Conservation (phyloP, 2,329 filamentous ascomycete species). For the Colletotrichum gigasporum region DNA sequence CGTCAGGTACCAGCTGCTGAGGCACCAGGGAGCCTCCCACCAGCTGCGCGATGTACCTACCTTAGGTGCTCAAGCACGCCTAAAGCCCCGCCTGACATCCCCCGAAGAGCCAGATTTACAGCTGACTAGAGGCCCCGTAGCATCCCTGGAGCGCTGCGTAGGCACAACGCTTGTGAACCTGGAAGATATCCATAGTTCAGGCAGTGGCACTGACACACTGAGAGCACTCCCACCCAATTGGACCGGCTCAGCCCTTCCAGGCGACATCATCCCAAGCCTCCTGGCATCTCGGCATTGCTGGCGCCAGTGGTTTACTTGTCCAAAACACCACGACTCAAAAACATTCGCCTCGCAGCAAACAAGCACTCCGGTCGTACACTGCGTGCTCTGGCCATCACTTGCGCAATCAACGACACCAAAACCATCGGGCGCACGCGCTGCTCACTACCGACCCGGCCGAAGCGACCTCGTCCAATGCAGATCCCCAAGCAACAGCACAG, state of each 20-base stretch:
- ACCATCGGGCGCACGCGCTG: neutral
- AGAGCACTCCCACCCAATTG: conserved; percentile 15
- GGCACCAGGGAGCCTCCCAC: neutral
- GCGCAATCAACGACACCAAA: neutral
- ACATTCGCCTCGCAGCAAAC: neutral
- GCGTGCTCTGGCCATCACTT: neutral
- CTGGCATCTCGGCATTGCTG: conserved; percentile 16
- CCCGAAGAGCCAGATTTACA: conserved; percentile 7
- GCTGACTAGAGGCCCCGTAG: conserved; percentile 29
- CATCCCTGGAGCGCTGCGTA: conserved; percentile 16
- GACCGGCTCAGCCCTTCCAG: conserved; percentile 17
- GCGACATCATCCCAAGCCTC: conserved; percentile 20
- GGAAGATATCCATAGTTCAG: neutral
- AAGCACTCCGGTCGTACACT: neutral
- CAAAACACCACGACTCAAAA: conserved; percentile 16
- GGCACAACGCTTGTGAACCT: too few species aligned
- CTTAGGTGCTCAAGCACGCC: too few species aligned
- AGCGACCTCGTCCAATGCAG: conserved; percentile 31
- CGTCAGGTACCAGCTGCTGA: too few species aligned
- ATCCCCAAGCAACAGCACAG: conserved; percentile 26
- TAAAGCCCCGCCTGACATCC: neutral
- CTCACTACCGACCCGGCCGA: neutral
- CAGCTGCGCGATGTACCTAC: too few species aligned
- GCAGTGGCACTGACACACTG: conserved; percentile 6
- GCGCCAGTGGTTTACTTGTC: conserved; percentile 13